Base-by-base conservation (phyloP, 352 stramenopile genomes). In the Pythium angustatum region DNA sequence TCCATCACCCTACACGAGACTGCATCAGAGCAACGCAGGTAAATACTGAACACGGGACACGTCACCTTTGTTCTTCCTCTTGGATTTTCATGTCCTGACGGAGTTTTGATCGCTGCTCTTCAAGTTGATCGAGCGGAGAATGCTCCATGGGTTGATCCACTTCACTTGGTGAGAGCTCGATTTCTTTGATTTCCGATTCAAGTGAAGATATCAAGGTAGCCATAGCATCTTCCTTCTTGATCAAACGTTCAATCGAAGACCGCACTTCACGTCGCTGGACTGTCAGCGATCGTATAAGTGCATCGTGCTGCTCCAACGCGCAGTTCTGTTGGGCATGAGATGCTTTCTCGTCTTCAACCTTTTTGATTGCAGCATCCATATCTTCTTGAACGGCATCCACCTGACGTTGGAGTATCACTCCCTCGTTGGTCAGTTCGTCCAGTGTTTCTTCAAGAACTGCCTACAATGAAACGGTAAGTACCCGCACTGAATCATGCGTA, bases 1-100 rank as follows among this genome's bases (percentile, higher is more conserved):
- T 68, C 52, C 6, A 66, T 48, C 10, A 64, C 51, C 11, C 64
- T 68, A 11, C 24, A 27, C 17, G 38, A 41, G 31, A n/a, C n/a
- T n/a, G n/a, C 24, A 41, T 34, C 41, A 17, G 40, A 62, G 21
- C 31, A 44, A 33, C 3, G 8, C 9, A 33, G 19, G 11, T 30
- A 12, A 24, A 21, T 34, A 33, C 15, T 45, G 21, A 3, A 17
- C 8, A 6, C 22, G 24, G 4, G 3, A 7, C 4, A 34, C 26
- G 1, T 3, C 5, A 64, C 63, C 40, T 53, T 31, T 64, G n/a
- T 22, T 64, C 63, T 2, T 69, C 48, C 12, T 60, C 27, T 10
- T 44, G 31, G 0, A 8, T 47, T 21, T 62, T 28, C 2, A 68
- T 4, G 0, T 49, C 33, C 15, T 52, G 3, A 17, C 28, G 33